phyloP scores from a whole-genome alignment of 2,329 filamentous ascomycete species.

The Diaporthe vaccinii region DNA sequence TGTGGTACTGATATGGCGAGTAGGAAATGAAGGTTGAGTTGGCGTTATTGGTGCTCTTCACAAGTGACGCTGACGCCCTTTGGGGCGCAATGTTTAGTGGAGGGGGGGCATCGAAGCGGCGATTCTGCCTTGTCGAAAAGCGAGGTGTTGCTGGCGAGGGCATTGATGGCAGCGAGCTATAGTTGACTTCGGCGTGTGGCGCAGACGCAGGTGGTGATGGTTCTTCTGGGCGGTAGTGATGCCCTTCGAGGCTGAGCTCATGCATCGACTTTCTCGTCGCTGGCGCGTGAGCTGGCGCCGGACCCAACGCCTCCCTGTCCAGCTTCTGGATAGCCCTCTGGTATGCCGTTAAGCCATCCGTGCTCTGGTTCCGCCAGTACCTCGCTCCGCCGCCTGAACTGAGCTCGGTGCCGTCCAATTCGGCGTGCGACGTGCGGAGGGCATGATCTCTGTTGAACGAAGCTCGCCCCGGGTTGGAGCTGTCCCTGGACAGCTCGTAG shows the following conservation, averaged over 20 bases:
- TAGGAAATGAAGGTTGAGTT: slow-evolving; percentile 42
- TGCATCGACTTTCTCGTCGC: slow-evolving; percentile 52
- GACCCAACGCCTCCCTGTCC: slow-evolving; percentile 64
- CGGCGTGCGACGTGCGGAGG: slow-evolving; percentile 59
- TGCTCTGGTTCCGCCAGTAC: slow-evolving; percentile 56
- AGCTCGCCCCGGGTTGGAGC: slow-evolving; percentile 44
- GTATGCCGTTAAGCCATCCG: slow-evolving; percentile 60
- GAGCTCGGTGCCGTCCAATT: slow-evolving; percentile 60
- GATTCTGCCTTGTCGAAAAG: slow-evolving; percentile 57
- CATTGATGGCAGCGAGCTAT: slow-evolving; percentile 57
- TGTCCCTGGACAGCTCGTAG: slow-evolving; percentile 49
- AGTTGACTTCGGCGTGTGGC: slow-evolving; percentile 53
- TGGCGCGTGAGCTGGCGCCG: slow-evolving; percentile 64
- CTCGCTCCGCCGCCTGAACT: slow-evolving; percentile 47
- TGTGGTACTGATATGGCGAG: slow-evolving; percentile 36
- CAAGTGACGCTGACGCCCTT: slow-evolving; percentile 47
- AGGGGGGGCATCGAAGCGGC: slow-evolving; percentile 57
- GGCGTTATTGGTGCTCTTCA: slow-evolving; percentile 46
- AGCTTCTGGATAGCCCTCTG: slow-evolving; percentile 65
- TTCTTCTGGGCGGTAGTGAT: slow-evolving; percentile 51
- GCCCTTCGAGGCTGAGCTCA: slow-evolving; percentile 49
- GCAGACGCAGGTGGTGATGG: slow-evolving; percentile 50
- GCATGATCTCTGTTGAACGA: slow-evolving; percentile 63
- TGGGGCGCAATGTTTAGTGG: slow-evolving; percentile 56
- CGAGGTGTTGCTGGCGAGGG: slow-evolving; percentile 64